Percentiles rank a stretch among this genome's conserved stretches.
phyloP scores from a whole-genome alignment of 225 moss, liverwort and hornwort genomes.

The Neckera pumila region DNA sequence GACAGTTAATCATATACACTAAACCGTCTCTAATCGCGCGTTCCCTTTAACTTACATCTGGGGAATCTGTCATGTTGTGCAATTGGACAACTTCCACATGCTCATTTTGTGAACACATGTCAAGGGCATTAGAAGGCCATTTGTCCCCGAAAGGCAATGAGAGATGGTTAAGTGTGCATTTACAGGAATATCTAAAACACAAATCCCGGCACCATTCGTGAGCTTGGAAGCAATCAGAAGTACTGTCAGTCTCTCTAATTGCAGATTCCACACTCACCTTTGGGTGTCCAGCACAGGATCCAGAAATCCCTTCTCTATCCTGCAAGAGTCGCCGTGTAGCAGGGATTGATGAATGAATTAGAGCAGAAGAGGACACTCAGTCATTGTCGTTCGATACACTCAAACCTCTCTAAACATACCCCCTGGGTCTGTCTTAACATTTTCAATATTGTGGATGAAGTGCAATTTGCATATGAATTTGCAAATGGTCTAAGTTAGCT shows the following conservation, averaged over 20 bases:
- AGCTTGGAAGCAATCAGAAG: neutral
- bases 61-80: neutral
- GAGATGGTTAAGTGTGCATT: neutral
- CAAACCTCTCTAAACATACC: neutral
- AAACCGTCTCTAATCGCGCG: neutral
- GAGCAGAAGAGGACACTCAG: neutral
- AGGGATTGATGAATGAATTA: neutral
- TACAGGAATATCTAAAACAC: neutral
- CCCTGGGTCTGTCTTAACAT: neutral
- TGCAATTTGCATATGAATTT: neutral
- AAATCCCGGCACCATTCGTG: neutral
- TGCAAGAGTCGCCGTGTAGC: neutral
- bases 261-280: neutral
- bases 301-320: neutral
- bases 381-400: neutral
- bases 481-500: neutral
- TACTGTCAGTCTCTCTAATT: neutral
- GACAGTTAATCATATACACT: neutral
- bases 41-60: neutral
- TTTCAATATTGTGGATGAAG: too few species aligned
- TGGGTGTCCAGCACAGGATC: neutral
- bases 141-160: neutral
- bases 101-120: neutral
- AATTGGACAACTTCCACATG: neutral
- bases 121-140: neutral